phyloP scores from a whole-genome alignment of 208 protist genomes.

The Strigomonas culicis region DNA sequence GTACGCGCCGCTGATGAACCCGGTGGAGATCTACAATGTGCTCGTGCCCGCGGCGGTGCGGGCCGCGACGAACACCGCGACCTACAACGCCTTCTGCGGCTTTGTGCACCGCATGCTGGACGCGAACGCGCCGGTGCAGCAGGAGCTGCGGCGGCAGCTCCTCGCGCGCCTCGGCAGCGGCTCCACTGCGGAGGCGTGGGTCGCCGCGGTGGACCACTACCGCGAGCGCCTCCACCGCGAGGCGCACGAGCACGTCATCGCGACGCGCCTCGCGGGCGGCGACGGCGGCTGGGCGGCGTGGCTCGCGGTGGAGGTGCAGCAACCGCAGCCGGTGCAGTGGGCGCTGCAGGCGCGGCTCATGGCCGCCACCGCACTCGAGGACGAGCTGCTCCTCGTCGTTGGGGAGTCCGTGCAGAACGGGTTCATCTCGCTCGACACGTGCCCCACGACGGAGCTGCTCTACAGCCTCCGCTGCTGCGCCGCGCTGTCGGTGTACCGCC shows the following conservation, averaged over 20 bases:
- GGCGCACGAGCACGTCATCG: conserved; percentile 44
- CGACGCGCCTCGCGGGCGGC: conserved; percentile 23
- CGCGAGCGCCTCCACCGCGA: conserved; percentile 30
- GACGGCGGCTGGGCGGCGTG: conserved; percentile 49
- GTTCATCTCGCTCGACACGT: conserved; percentile 49
- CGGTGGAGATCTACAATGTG: conserved; percentile 35
- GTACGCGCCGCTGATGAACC: conserved; percentile 73
- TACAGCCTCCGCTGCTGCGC: conserved; percentile 48
- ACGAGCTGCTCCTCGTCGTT: conserved; percentile 37
- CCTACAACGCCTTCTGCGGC: conserved; percentile 33
- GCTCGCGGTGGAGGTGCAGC: conserved; percentile 60
- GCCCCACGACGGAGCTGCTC: conserved; percentile 38
- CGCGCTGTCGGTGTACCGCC: conserved; percentile 44
- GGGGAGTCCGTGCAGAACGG: conserved; percentile 63
- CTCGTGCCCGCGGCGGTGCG: conserved; percentile 20
- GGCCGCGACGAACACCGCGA: conserved; percentile 32
- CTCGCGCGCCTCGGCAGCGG: conserved; percentile 31
- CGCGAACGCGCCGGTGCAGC: conserved; percentile 38
- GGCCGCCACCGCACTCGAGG: conserved; percentile 26
- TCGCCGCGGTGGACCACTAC: conserved; percentile 49
- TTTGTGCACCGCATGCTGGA: conserved; percentile 52
- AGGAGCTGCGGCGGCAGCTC: conserved; percentile 32
- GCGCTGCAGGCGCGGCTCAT: conserved; percentile 34
- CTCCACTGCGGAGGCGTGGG: conserved; percentile 50
- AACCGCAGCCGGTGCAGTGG: conserved; percentile 41